Percentiles rank a stretch among this genome's conserved stretches.
phyloP scores from a whole-genome alignment of 179 eudicot genomes.

The Corrigiola litoralis region DNA sequence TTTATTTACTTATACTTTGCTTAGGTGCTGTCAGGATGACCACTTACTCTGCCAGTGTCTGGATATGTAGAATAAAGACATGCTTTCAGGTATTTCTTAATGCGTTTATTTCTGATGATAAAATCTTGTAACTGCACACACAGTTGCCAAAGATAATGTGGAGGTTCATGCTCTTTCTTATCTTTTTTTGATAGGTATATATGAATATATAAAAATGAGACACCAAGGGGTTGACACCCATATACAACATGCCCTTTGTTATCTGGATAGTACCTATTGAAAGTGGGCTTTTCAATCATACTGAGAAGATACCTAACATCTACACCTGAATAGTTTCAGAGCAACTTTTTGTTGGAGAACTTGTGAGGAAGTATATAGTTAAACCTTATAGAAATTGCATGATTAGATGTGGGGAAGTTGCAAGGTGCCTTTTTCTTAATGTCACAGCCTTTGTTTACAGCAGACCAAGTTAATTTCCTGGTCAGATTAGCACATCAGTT shows the following conservation, averaged over 20 bases:
- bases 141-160: too few species aligned
- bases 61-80: neutral
- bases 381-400: neutral
- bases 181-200: too few species aligned
- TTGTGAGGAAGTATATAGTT: neutral
- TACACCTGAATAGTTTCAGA: neutral
- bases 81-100: conserved; percentile 1
- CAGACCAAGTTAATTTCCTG: neutral
- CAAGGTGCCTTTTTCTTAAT: too few species aligned
- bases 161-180: too few species aligned
- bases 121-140: too few species aligned
- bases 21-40: neutral
- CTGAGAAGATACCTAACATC: neutral
- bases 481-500: conserved; percentile 14
- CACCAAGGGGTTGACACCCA: too few species aligned
- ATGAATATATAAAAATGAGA: too few species aligned
- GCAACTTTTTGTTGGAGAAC: neutral
- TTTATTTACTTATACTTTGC: neutral
- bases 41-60: neutral
- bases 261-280: too few species aligned
- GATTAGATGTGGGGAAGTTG: neutral
- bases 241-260: too few species aligned
- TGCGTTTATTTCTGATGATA: neutral
- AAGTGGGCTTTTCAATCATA: neutral
- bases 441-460: too few species aligned